A percentile compares a stretch with the other conserved stretches of the same genome.
These are phyloP conservation scores for Amoebophrya sp. DNA, from an alignment of 169 alveolate genomes.

Conservation along the genomic window DNA sequence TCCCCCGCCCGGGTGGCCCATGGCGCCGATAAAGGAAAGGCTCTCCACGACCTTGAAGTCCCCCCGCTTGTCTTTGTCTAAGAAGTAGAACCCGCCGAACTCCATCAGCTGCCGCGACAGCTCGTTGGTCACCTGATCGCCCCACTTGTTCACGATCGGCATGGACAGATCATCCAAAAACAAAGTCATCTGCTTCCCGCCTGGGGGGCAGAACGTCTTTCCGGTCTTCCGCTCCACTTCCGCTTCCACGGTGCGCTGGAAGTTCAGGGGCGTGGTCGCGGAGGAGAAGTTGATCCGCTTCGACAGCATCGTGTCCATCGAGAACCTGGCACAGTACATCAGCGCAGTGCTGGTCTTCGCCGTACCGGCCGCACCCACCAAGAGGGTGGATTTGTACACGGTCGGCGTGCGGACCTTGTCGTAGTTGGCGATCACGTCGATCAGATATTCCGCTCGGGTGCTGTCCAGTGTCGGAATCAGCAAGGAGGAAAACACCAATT, in stretches of 20 bases:
- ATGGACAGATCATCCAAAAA: slow-evolving; percentile 91
- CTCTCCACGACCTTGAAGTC: slow-evolving; percentile 79
- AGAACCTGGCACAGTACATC: slow-evolving; percentile 52
- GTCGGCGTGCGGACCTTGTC: slow-evolving; percentile 57
- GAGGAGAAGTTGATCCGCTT: slow-evolving; percentile 86
- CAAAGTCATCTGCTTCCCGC: slow-evolving; percentile 80
- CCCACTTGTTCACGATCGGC: slow-evolving; percentile 94
- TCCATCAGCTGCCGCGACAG: slow-evolving; percentile 85
- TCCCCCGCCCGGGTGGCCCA: slow-evolving; percentile 89
- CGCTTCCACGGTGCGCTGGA: slow-evolving; percentile 85
- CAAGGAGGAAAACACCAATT: slow-evolving; percentile 75
- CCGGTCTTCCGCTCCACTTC: slow-evolving; percentile 83
- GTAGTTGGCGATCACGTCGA: slow-evolving; percentile 65
- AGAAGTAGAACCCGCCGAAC: slow-evolving; percentile 85
- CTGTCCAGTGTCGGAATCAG: slow-evolving; percentile 90
- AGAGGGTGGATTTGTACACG: slow-evolving; percentile 63
- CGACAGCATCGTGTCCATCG: slow-evolving; percentile 67
- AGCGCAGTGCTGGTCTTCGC: slow-evolving; percentile 90
- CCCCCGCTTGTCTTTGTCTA: slow-evolving; percentile 87
- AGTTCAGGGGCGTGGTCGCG: slow-evolving; percentile 87
- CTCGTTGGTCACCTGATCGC: slow-evolving; percentile 89
- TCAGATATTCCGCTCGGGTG: slow-evolving; percentile 78
- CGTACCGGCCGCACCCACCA: slow-evolving; percentile 91
- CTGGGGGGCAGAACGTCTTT: slow-evolving; percentile 84
- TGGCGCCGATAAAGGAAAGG: slow-evolving; percentile 84